phyloP scores from a whole-genome alignment of 2,329 filamentous ascomycete species.

The Xylaria polymorpha region DNA sequence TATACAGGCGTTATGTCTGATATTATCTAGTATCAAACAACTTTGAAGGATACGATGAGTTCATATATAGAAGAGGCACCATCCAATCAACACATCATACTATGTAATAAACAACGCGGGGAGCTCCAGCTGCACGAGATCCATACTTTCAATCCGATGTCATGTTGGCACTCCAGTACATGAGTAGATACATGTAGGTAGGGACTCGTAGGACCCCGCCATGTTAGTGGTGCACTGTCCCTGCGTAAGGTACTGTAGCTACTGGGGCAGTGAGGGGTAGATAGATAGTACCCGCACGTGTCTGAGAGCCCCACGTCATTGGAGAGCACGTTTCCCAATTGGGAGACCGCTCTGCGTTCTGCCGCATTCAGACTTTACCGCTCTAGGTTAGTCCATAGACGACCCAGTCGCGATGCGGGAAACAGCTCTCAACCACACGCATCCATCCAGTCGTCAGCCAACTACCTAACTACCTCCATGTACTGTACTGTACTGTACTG shows the following conservation, averaged over 20 bases:
- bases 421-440: slow-evolving; percentile 10
- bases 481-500: too few relatives aligned
- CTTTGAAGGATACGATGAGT: neutral
- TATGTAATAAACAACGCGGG: neutral
- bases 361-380: slow-evolving; percentile 18
- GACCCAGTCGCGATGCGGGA: neutral
- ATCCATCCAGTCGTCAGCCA: neutral
- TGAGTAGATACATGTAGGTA: too few relatives aligned
- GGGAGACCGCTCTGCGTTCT: slow-evolving; percentile 12
- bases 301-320: slow-evolving; percentile 19
- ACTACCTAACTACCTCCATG: too few relatives aligned
- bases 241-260: neutral
- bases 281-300: slow-evolving; percentile 7
- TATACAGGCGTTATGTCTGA: neutral
- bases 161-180: too few relatives aligned
- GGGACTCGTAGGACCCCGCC: slow-evolving; percentile 14
- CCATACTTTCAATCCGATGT: too few relatives aligned
- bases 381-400: neutral
- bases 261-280: neutral
- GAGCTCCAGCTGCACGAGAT: slow-evolving; percentile 3
- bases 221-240: neutral
- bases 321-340: slow-evolving; percentile 28
- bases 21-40: neutral
- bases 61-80: neutral
- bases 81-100: slow-evolving; percentile 1